Percentiles rank a stretch among this genome's conserved stretches.
Evolutionary conservation across 345 rosid species (phyloP).

Genomic region (Streptanthus diversifolius): DNA sequence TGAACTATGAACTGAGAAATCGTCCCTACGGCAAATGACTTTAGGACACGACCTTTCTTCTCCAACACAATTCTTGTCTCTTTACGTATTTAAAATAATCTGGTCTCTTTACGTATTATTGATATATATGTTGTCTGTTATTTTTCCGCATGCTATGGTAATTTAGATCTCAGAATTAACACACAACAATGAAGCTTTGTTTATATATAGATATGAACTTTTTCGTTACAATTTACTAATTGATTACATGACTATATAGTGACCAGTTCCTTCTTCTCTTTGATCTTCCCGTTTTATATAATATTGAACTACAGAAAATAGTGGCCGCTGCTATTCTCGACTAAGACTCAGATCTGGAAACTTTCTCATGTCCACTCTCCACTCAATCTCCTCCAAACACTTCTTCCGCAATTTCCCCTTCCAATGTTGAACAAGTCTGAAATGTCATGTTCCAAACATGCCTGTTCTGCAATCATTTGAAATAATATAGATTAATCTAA

Average conservation of each 20-base stretch:
- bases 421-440: slow-evolving; percentile 10
- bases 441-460: background rate
- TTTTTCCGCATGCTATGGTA: background rate
- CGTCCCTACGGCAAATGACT: slow-evolving; percentile 41
- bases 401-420: background rate
- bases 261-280: background rate
- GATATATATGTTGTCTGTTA: background rate
- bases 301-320: background rate
- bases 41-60: slow-evolving; percentile 47
- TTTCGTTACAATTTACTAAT: background rate
- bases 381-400: background rate
- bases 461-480: slow-evolving; percentile 6
- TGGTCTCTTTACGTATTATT: too few species aligned
- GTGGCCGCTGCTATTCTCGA: background rate
- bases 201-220: background rate
- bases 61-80: slow-evolving; percentile 37
- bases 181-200: background rate
- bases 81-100: too few species aligned
- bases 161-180: background rate
- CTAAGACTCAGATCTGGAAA: background rate
- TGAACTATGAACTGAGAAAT: slow-evolving; percentile 50
- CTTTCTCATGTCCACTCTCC: background rate
- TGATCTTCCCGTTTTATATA: background rate
- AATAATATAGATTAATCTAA: background rate
- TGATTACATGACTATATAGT: background rate